Evolutionary conservation across 495 filamentous ascomycete genomes (phyloP), one percentile per base, ranked within the genome.

Genomic region (Hypoxylon cercidicola): DNA sequence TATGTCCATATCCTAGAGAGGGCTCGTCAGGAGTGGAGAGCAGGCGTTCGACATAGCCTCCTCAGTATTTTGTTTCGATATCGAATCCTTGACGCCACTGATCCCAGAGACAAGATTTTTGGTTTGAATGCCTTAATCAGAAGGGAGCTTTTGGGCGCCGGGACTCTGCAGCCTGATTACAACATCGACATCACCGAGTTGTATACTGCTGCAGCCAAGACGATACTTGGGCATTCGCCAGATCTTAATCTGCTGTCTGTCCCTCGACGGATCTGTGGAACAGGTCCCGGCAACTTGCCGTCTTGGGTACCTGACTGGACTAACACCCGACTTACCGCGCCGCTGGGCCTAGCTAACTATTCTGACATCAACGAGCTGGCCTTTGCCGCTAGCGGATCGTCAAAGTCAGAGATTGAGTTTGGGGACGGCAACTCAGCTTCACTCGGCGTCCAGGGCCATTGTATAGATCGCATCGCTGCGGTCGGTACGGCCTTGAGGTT

Each of bases 221-320:
- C 61, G 45, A 62, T 67, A 16, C 40, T 67, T 0, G 23, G 40
- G 18, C 21, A 57, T 46, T 56, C 64, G 1, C 34, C 51, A 2
- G 32, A 67, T 54, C 57, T 67, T 2, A 67, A 67, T 23, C 35
- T 67, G 34, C 47, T 67, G 0, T 67, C 64, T 37, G 64, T 67
- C 4, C 64, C 64, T 34, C 64, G 64, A 21, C 57, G 64, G 7
- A 16, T 61, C 3, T 53, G 23, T n/a, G 64, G 64, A 6, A 16
- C 10, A 21, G 57, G 64, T 5, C 64, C 58, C 34, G 21, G 30
- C 9, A 44, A 44, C 45, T 37, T 67, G 35, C 64, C 64, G 15
- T 62, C 64, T 28, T 67, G 64, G 64, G 64, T 57, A 6, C 64
- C 64, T 7, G 64, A 67, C 16, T 67, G 58, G 64, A 62, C 37